These are phyloP conservation scores for Pyrenula massariospora DNA, from an alignment of 495 filamentous ascomycete genomes.

Conservation along the genomic window DNA sequence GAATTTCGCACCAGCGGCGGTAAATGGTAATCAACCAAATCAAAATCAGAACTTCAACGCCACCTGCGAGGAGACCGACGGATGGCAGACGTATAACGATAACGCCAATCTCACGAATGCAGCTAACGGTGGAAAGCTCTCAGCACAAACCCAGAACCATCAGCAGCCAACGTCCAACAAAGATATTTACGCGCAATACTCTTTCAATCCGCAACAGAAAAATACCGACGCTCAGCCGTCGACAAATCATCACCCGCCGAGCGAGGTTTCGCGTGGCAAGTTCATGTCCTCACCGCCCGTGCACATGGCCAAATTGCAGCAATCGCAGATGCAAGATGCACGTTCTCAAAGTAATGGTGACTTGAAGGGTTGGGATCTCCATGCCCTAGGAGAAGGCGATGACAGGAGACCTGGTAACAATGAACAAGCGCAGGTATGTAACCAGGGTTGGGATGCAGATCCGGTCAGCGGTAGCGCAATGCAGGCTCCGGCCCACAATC, in stretches of 20 bases:
- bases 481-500: background rate
- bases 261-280: background rate
- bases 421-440: background rate
- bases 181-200: background rate
- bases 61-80: background rate
- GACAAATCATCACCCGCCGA: background rate
- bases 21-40: background rate
- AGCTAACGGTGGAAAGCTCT: background rate
- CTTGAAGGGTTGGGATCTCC: background rate
- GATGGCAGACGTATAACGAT: background rate
- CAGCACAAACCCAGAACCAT: background rate
- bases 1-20: background rate
- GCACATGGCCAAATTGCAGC: background rate
- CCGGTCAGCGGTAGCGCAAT: background rate
- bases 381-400: background rate
- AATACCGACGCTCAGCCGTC: background rate
- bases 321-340: background rate
- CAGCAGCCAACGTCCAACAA: background rate
- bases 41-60: background rate
- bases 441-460: background rate
- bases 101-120: background rate
- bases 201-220: background rate
- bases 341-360: background rate
- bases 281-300: background rate
- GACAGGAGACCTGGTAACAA: background rate